These are phyloP conservation scores for Candida boidinii DNA, from an alignment of 805 yeast species.

Conservation along the genomic window DNA sequence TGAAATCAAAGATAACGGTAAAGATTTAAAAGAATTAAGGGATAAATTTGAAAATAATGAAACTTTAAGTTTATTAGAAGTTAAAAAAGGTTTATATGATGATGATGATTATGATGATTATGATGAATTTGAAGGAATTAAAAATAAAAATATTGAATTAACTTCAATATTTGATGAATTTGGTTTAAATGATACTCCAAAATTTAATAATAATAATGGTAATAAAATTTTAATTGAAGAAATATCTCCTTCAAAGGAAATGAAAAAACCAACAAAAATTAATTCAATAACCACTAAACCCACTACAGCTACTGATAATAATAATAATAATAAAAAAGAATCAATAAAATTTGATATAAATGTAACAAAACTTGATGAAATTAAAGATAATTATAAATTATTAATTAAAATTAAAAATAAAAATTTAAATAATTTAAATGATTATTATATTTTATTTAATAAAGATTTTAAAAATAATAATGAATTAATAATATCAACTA, in stretches of 20 bases:
- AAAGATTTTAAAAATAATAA: conserved; percentile 11
- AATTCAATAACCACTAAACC: not conserved
- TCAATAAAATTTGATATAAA: conserved; percentile 10
- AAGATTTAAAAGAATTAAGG: conserved; percentile 21
- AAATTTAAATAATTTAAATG: conserved; percentile 19
- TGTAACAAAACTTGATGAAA: conserved; percentile 17
- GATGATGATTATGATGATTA: conserved; percentile 6
- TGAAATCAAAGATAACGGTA: conserved; percentile 26
- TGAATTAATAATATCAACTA: conserved; percentile 23
- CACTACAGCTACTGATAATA: not conserved
- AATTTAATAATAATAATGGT: conserved; percentile 1
- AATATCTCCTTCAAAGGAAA: conserved; percentile 32
- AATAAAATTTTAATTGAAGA: conserved; percentile 48
- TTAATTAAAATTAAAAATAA: conserved; percentile 19
- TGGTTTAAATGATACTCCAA: conserved; percentile 1
- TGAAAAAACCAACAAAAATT: conserved; percentile 6
- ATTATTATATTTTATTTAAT: conserved; percentile 25
- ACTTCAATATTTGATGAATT: not conserved
- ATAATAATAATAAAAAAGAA: conserved; percentile 6
- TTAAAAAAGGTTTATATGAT: conserved; percentile 19
- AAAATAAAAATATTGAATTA: conserved; percentile 4
- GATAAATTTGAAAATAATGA: conserved; percentile 29
- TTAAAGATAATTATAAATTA: conserved; percentile 9
- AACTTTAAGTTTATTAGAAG: conserved; percentile 34
- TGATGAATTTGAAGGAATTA: not conserved